Conservation (phyloP, 2,329 filamentous ascomycete genomes). For the Pseudogymnoascus destructans region DNA sequence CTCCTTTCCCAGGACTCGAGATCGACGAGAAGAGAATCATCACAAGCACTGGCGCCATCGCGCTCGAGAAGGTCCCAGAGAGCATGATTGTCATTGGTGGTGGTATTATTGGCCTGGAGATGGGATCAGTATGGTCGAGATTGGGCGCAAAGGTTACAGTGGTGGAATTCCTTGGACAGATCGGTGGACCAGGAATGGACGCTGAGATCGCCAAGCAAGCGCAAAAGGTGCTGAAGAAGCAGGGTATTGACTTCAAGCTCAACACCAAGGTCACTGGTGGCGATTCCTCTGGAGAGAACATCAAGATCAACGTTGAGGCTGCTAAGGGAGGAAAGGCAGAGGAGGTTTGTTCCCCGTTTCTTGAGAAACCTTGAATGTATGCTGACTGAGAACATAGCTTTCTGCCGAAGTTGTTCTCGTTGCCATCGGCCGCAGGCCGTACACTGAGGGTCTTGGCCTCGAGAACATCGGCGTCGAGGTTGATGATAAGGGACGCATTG, state of each 20-base stretch:
- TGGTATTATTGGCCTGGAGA: constrained; percentile 97
- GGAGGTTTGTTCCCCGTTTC: constrained; percentile 44
- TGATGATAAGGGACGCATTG: constrained; percentile 84
- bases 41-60: constrained; percentile 88
- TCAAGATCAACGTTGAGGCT: constrained; percentile 78
- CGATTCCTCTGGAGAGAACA: constrained; percentile 61
- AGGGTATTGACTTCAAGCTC: constrained; percentile 97
- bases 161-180: constrained; percentile 90
- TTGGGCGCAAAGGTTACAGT: constrained; percentile 91
- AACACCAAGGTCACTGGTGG: constrained; percentile 88
- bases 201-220: constrained; percentile 78
- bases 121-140: constrained; percentile 95
- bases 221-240: constrained; percentile 89
- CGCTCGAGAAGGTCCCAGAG: constrained; percentile 82
- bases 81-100: constrained; percentile 96
- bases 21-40: constrained; percentile 97
- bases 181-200: constrained; percentile 97
- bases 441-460: constrained; percentile 79
- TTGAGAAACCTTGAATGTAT: background rate
- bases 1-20: constrained; percentile 88
- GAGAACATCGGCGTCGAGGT: constrained; percentile 88
- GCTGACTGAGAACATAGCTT: constrained; percentile 39
- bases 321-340: constrained; percentile 95
- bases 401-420: constrained; percentile 93
- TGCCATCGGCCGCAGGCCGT: constrained; percentile 90